These are phyloP conservation scores for Talaromyces marneffei DNA, from an alignment of 2,329 filamentous ascomycete genomes.

Conservation along the genomic window DNA sequence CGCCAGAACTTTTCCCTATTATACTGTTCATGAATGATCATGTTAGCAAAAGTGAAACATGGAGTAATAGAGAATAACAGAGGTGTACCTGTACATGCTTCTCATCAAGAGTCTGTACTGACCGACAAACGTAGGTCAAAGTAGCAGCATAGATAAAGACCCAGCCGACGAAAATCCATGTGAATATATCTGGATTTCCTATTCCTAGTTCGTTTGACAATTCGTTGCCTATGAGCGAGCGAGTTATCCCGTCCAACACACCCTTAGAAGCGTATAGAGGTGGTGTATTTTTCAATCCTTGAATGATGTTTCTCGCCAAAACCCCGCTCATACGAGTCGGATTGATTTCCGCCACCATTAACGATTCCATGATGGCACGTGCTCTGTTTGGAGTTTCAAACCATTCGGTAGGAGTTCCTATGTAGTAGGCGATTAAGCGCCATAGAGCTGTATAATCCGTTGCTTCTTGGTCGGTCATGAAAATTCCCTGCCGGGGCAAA, in stretches of 20 bases:
- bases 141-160: not conserved
- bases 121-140: slow-evolving; percentile 40
- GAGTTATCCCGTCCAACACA: slow-evolving; percentile 62
- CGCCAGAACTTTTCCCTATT: not conserved
- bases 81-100: not conserved
- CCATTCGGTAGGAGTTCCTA: slow-evolving; percentile 61
- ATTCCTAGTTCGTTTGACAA: slow-evolving; percentile 57
- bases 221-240: slow-evolving; percentile 64
- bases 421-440: slow-evolving; percentile 66
- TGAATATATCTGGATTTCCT: slow-evolving; percentile 51
- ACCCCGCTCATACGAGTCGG: slow-evolving; percentile 58
- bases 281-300: slow-evolving; percentile 58
- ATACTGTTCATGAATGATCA: not conserved
- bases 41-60: not conserved
- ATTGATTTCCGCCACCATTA: slow-evolving; percentile 60
- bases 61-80: too few relatives aligned
- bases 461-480: slow-evolving; percentile 56
- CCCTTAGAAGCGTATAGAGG: slow-evolving; percentile 60
- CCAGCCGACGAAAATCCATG: slow-evolving; percentile 37
- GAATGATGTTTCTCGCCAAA: slow-evolving; percentile 70
- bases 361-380: slow-evolving; percentile 60
- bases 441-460: slow-evolving; percentile 68
- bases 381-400: slow-evolving; percentile 54
- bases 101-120: not conserved
- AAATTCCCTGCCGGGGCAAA: slow-evolving; percentile 68